Evolutionary conservation across 805 yeast genomes (phyloP), one percentile per base, ranked within the genome.

Genomic region (Saccharomycopsis fermentans): DNA sequence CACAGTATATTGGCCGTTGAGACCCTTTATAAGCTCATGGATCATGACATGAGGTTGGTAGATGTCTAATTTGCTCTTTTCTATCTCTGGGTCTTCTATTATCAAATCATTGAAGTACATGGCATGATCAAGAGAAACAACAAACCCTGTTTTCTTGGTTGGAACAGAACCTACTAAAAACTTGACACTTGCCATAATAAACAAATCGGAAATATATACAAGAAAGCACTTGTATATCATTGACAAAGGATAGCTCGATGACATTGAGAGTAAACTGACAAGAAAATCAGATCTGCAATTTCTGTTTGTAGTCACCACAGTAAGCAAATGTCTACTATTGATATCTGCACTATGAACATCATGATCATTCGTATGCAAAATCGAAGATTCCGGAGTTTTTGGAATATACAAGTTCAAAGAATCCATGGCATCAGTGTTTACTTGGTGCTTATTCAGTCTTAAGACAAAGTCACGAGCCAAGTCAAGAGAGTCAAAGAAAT

Each of bases 111-210:
- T 56, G 54, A 40, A 59, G 24, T 59, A 59, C 48, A 59, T 48
- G 14, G 55, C 19, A 43, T 59, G 62, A 17, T 59, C 62, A n/a
- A 59, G 16, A 16, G 47, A 35, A 6, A 56, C 55, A n/a, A 29
- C 14, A 21, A 36, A 59, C 32, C 26, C 47, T 8, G 29, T 40
- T n/a, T 19, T 14, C 17, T 12, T 54, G 48, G 51, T 40, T 16
- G 55, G 52, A 17, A 40, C 21, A 12, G 29, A 37, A 11, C 61
- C 61, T 9, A 55, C 3, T 14, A 55, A 14, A 16, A 26, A 29
- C 11, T 21, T 34, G 6, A 40, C 55, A 24, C 55, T 21, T 4
- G 48, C 21, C 12, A 58, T 27, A 9, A 52, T 32, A 24, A 8
- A 26, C 40, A 34, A 24, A 43, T 58, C 61, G 4, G 61, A 58